These are phyloP conservation scores for Lanzia echinophila DNA, from an alignment of 2,329 filamentous ascomycete species.

Conservation along the genomic window DNA sequence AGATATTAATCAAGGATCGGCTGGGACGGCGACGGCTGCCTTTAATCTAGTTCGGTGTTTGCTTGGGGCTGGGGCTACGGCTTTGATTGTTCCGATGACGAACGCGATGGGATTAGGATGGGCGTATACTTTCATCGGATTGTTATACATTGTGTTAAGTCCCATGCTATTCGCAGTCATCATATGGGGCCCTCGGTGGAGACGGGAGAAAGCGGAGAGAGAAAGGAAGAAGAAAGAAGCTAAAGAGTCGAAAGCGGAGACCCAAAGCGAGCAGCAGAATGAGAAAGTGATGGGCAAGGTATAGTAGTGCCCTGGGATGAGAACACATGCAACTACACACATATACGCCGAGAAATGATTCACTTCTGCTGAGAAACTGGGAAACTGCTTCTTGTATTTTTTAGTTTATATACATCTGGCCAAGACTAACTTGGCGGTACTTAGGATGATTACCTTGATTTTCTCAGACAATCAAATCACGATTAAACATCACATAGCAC, in stretches of 20 bases:
- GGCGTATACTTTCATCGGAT: conserved; percentile 43
- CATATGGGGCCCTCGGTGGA: conserved; percentile 39
- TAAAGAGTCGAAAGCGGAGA: neutral
- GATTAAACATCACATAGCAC: no score
- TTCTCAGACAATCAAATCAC: no score
- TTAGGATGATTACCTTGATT: no score
- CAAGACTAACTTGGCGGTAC: no score
- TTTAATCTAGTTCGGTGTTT: conserved; percentile 51
- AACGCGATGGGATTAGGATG: conserved; percentile 44
- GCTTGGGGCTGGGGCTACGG: conserved; percentile 46
- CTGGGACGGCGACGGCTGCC: conserved; percentile 48
- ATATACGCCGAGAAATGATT: no score
- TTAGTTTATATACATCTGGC: no score
- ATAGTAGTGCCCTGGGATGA: no score
- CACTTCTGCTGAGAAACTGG: no score
- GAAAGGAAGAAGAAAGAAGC: conserved; percentile 9
- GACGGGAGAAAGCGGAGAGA: conserved; percentile 30
- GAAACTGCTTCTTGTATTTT: no score
- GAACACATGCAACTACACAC: no score
- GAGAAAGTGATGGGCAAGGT: no score
- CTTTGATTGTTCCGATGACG: conserved; percentile 46
- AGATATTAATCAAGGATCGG: conserved; percentile 47
- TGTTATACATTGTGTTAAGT: conserved; percentile 36
- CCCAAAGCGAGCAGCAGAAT: neutral
- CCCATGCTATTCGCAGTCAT: conserved; percentile 38